Evolutionary conservation across 139 green algal genomes (phyloP), one percentile per base, ranked within the genome.

Genomic region (Volvox africanus): DNA sequence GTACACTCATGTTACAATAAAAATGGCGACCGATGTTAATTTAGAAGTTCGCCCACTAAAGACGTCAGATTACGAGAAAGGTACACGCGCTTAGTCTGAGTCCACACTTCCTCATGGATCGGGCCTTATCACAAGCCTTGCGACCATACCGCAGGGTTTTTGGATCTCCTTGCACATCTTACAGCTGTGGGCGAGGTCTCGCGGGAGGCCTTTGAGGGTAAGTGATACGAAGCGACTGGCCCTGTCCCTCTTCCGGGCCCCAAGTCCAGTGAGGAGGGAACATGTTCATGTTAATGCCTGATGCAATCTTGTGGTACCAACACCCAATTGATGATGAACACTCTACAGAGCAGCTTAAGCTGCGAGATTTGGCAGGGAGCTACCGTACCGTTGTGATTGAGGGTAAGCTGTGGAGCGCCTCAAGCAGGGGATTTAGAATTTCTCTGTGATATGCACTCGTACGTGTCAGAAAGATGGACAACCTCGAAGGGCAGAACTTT

Each of bases 131-230:
- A 75, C 11, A 75, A 79, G 24, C 26, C 5, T 30, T 68, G 6
- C 11, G 3, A 24, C 36, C 80, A n/a, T 44, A 50, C 6, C 26
- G 77, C 93, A 98, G 97, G 97, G 12, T 98, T 97, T 79, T 68
- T 97, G 26, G 30, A 94, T 1, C 86, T 99, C 5, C 94, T 99
- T n/a, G 86, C 90, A 0, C 96, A 98, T 91, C 92, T 99, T 22
- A 98, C 97, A 20, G 94, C 92, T 1, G 96, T 98, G 6, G 97
- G 97, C 2, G 93, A 97, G 2, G 93, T 97, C 0, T 86, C 91
- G 14, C 37, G 95, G 32, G 87, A 92, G 1, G 68, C 83, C 16
- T 98, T 98, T 82, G 37, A 93, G 90, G 93, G 95, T 96, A 69
- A 12, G 85, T 67, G 61, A 9, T 55, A 55, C 44, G 44, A 55